Percentiles rank a stretch among this genome's conserved stretches.
phyloP scores from a whole-genome alignment of 495 filamentous ascomycete species.

The Penicilliopsis zonata region DNA sequence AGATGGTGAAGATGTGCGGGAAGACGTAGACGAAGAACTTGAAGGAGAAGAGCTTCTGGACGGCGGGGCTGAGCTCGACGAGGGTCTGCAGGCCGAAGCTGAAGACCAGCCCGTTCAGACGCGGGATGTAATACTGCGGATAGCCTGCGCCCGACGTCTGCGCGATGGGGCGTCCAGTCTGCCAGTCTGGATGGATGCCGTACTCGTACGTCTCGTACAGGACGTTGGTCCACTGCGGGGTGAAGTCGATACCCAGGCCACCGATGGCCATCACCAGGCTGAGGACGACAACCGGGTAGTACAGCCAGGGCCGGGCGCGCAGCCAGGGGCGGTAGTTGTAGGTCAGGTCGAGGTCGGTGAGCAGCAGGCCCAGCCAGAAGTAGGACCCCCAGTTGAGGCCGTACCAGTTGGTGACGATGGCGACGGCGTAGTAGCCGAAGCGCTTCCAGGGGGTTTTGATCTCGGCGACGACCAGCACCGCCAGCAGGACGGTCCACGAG shows the following conservation, averaged over 20 bases:
- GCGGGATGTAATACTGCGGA: conserved; percentile 24
- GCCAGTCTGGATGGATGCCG: conserved; percentile 22
- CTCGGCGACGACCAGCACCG: conserved; percentile 23
- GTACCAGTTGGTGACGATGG: conserved; percentile 26
- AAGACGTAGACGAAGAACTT: conserved; percentile 21
- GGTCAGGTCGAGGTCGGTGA: conserved; percentile 28
- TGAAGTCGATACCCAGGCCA: conserved; percentile 16
- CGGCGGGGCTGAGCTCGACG: conserved; percentile 19
- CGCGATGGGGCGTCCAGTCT: conserved; percentile 13
- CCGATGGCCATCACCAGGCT: conserved; percentile 9
- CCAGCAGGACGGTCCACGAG: conserved; percentile 22
- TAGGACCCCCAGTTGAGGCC: conserved; percentile 25
- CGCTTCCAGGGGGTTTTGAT: conserved; percentile 33
- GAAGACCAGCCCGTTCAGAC: conserved; percentile 24
- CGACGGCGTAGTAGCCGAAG: conserved; percentile 24
- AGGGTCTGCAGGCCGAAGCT: conserved; percentile 19
- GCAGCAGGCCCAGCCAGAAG: conserved; percentile 24
- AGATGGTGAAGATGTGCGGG: conserved; percentile 34
- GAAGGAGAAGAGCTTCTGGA: conserved; percentile 19
- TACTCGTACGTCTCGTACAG: conserved; percentile 18
- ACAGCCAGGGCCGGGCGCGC: conserved; percentile 7
- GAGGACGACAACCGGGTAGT: conserved; percentile 17
- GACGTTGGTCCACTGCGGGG: conserved; percentile 12
- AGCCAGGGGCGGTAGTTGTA: conserved; percentile 24
- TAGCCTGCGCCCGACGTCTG: conserved; percentile 14